A percentile compares a stretch with the other conserved stretches of the same genome.
Evolutionary conservation across 306 rosid species (phyloP).

Genomic region (Abrus pulchellus): DNA sequence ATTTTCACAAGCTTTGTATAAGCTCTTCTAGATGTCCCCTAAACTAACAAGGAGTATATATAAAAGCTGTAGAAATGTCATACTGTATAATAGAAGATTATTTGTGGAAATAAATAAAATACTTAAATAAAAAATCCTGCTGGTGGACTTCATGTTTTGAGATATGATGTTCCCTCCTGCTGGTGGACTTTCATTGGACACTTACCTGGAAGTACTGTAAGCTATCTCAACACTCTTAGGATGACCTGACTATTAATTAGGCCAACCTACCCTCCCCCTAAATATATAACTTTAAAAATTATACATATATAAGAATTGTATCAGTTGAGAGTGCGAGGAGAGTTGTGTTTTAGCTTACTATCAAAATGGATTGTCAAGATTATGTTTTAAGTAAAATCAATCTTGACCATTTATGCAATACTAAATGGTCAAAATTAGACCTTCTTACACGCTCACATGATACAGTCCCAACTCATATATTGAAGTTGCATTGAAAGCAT

Average conservation of each 20-base stretch:
- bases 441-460: background rate
- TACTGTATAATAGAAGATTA: conserved; percentile 10
- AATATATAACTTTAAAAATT: background rate
- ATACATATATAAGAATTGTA: background rate
- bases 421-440: background rate
- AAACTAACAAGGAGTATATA: background rate
- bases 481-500: conserved; percentile 9
- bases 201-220: too few species aligned
- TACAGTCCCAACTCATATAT: background rate
- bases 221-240: too few species aligned
- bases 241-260: background rate
- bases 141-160: background rate
- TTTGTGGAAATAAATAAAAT: conserved; percentile 2
- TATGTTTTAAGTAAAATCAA: background rate
- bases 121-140: background rate
- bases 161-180: too few species aligned
- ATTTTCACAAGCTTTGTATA: too few species aligned
- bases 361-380: background rate
- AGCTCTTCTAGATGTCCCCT: background rate
- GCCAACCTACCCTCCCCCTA: background rate
- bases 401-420: background rate
- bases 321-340: background rate
- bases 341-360: background rate
- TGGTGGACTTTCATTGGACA: too few species aligned
- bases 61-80: background rate